Percentiles rank a stretch among this genome's conserved stretches.
Conservation (phyloP, 108 stramenopile genomes). For the Conticribra guillardii region DNA sequence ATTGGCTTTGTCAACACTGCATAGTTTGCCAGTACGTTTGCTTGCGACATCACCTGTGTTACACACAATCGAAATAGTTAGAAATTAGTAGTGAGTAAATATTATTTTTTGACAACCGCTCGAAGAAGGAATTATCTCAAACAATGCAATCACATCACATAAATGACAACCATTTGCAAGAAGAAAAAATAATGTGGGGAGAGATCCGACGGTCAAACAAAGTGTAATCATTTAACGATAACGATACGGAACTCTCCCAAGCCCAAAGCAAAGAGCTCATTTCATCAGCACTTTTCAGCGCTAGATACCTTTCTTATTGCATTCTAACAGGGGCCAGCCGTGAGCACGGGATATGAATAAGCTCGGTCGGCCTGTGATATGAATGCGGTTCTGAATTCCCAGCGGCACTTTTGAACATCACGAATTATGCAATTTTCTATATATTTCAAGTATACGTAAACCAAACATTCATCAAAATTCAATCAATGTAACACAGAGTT, state of each 20-base stretch:
- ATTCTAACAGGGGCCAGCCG: conserved; percentile 59
- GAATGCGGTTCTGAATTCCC: conserved; percentile 10
- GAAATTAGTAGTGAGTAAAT: background rate
- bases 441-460: no score
- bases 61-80: background rate
- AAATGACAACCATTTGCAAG: background rate
- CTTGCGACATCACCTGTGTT: conserved; percentile 83
- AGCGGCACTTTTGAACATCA: background rate
- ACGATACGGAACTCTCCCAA: conserved; percentile 20
- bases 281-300: conserved; percentile 48
- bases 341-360: conserved; percentile 23
- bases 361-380: conserved; percentile 43
- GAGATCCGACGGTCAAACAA: conserved; percentile 10
- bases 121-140: no score
- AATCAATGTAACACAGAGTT: no score
- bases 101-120: no score
- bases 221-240: conserved; percentile 11
- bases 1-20: conserved; percentile 99
- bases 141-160: no score
- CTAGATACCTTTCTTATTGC: conserved; percentile 68
- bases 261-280: conserved; percentile 31
- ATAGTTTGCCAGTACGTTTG: conserved; percentile 91
- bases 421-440: no score
- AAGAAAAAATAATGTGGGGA: conserved; percentile 24
- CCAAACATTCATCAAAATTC: no score